Evolutionary conservation across 2,329 filamentous ascomycete species (phyloP).

Genomic region (Trichoderma koningii): DNA sequence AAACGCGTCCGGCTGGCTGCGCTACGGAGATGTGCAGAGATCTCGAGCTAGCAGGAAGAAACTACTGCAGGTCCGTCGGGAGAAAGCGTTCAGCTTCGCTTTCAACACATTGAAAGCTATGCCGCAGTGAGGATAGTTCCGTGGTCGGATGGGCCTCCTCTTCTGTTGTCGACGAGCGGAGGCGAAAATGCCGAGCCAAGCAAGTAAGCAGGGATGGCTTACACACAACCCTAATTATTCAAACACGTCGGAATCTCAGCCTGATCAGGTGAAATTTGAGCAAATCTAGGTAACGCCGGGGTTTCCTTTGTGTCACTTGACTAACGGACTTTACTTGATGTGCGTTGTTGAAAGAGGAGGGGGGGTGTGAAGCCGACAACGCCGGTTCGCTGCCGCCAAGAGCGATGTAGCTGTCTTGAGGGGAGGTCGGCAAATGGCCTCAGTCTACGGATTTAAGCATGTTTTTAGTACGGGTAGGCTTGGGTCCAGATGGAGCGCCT

Average conservation of each 20-base stretch:
- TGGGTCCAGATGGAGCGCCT: too few relatives aligned
- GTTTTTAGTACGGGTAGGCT: background rate
- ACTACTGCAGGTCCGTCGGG: slow-evolving; percentile 20
- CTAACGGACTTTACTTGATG: background rate
- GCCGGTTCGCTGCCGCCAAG: slow-evolving; percentile 12
- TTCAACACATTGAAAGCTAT: too few relatives aligned
- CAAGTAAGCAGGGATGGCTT: too few relatives aligned
- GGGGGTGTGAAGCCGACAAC: background rate
- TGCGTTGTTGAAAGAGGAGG: background rate
- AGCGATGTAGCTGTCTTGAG: background rate
- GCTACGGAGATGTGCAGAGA: background rate
- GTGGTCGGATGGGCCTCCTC: background rate
- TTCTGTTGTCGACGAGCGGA: background rate
- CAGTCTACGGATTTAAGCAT: slow-evolving; percentile 16
- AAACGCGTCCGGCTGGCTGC: background rate
- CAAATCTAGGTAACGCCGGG: background rate
- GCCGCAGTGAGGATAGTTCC: too few relatives aligned
- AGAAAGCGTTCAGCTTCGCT: too few relatives aligned
- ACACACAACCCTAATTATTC: too few relatives aligned
- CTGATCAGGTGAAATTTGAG: background rate
- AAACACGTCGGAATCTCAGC: background rate
- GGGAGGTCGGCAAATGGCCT: background rate
- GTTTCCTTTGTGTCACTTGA: slow-evolving; percentile 11
- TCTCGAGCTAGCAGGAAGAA: slow-evolving; percentile 4
- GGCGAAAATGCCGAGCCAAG: too few relatives aligned